Conservation (phyloP, 106 monocot genomes). For the Platanthera zijinensis region DNA sequence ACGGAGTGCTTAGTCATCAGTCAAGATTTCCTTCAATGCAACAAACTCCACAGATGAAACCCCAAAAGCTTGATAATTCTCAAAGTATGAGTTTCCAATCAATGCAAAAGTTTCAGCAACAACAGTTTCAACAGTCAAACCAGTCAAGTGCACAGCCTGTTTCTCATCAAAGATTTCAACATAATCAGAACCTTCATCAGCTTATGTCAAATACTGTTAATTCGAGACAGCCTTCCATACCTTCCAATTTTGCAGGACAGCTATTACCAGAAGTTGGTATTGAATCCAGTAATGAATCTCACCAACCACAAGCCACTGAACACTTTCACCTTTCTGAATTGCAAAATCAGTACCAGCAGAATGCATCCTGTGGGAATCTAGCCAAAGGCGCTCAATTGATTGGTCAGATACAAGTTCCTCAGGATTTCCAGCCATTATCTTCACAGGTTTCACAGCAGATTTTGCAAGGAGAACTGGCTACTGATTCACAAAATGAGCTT, state of each 20-base stretch:
- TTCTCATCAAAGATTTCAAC: conserved; percentile 8
- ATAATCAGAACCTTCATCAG: conserved; percentile 35
- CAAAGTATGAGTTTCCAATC: conserved; percentile 66
- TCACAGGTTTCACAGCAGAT: conserved; percentile 42
- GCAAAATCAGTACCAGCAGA: conserved; percentile 39
- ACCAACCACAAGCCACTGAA: conserved; percentile 28
- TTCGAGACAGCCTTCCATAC: conserved; percentile 27
- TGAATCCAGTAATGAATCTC: conserved; percentile 30
- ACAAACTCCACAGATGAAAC: conserved; percentile 28
- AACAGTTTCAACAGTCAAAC: conserved; percentile 40
- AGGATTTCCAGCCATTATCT: conserved; percentile 31
- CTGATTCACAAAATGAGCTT: conserved; percentile 44
- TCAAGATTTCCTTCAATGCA: conserved; percentile 40
- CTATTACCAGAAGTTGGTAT: conserved; percentile 33
- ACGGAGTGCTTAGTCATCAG: conserved; percentile 24
- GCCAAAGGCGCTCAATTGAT: conserved; percentile 26
- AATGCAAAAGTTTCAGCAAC: conserved; percentile 38
- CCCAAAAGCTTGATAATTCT: conserved; percentile 48
- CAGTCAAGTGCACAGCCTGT: too few relatives aligned
- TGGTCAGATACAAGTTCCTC: conserved; percentile 35
- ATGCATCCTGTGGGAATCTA: conserved; percentile 18
- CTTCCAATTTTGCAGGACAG: conserved; percentile 38
- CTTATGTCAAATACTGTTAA: conserved; percentile 28
- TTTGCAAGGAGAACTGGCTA: conserved; percentile 19
- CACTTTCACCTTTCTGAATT: conserved; percentile 49